A percentile compares a stretch with the other conserved stretches of the same genome.
phyloP scores from a whole-genome alignment of 108 stramenopile genomes.

The Stephanodiscus triporus region DNA sequence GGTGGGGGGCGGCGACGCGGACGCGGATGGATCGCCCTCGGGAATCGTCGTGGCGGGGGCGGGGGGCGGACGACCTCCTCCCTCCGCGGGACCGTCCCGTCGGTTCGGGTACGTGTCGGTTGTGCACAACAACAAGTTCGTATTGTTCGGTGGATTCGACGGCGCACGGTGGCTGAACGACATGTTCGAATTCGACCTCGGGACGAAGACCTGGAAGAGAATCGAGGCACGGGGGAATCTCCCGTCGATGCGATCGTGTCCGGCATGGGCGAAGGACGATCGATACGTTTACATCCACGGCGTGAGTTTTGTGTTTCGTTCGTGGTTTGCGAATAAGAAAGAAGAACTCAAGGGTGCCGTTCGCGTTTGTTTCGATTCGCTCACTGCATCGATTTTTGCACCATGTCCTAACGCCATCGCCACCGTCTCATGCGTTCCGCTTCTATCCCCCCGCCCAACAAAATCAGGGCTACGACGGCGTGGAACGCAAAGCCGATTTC shows the following conservation, averaged over 20 bases:
- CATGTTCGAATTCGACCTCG: slow-evolving; percentile 86
- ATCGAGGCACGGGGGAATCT: slow-evolving; percentile 53
- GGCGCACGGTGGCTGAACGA: slow-evolving; percentile 86
- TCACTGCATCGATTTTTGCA: too few relatives aligned
- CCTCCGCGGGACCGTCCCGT: slow-evolving; percentile 59
- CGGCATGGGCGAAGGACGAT: slow-evolving; percentile 89
- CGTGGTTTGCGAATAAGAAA: too few relatives aligned
- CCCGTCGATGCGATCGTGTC: slow-evolving; percentile 84
- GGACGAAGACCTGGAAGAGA: slow-evolving; percentile 73
- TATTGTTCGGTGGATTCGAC: slow-evolving; percentile 94
- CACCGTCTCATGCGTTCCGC: too few relatives aligned
- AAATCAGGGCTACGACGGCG: slow-evolving; percentile 83
- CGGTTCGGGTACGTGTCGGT: slow-evolving; percentile 94
- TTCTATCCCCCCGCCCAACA: neutral
- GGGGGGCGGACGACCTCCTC: neutral
- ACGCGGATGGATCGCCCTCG: slow-evolving; percentile 2
- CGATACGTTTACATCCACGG: slow-evolving; percentile 92
- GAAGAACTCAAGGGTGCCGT: too few relatives aligned
- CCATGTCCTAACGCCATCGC: too few relatives aligned
- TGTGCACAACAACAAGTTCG: slow-evolving; percentile 86
- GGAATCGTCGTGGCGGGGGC: neutral
- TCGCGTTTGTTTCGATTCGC: too few relatives aligned
- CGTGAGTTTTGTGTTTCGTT: neutral
- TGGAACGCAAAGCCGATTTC: slow-evolving; percentile 91
- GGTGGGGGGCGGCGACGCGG: slow-evolving; percentile 8